phyloP scores from a whole-genome alignment of 2,329 filamentous ascomycete genomes.

The Pseudopithomyces chartarum region DNA sequence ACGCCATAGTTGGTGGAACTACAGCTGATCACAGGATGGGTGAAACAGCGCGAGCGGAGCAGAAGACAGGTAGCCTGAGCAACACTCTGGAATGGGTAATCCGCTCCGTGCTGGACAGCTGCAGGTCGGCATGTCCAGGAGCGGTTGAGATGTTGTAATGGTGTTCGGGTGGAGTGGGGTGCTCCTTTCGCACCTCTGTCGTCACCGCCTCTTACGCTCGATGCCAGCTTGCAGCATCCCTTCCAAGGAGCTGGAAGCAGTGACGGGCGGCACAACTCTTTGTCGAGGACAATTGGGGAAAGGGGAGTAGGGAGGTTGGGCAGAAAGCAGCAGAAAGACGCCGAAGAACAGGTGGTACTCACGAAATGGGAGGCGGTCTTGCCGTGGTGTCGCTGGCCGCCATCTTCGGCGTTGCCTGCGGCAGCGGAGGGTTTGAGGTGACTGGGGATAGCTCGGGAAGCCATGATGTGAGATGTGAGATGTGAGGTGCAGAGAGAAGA shows the following conservation, averaged over 20 bases:
- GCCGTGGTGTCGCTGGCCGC: constrained; percentile 71
- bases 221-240: not conserved
- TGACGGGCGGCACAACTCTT: not conserved
- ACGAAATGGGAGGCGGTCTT: constrained; percentile 7
- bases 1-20: not conserved
- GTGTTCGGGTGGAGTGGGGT: not conserved
- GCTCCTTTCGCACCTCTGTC: constrained; percentile 6
- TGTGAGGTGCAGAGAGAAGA: constrained; percentile 6
- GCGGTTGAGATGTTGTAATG: not conserved
- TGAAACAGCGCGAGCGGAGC: not conserved
- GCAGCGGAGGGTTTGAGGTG: constrained; percentile 73
- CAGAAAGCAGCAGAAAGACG: not conserved
- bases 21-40: not conserved
- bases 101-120: not conserved
- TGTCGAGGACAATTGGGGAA: not conserved
- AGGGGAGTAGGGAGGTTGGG: not conserved
- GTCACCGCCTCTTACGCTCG: constrained; percentile 2
- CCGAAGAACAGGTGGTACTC: not conserved
- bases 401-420: constrained; percentile 47
- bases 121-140: not conserved
- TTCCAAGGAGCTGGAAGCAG: not conserved
- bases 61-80: constrained; percentile 1
- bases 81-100: not conserved
- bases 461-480: constrained; percentile 60
- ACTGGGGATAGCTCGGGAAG: constrained; percentile 74